Evolutionary conservation across 371 early-diverging fungal species (phyloP).

Genomic region (Basidiobolus heterosporus): DNA sequence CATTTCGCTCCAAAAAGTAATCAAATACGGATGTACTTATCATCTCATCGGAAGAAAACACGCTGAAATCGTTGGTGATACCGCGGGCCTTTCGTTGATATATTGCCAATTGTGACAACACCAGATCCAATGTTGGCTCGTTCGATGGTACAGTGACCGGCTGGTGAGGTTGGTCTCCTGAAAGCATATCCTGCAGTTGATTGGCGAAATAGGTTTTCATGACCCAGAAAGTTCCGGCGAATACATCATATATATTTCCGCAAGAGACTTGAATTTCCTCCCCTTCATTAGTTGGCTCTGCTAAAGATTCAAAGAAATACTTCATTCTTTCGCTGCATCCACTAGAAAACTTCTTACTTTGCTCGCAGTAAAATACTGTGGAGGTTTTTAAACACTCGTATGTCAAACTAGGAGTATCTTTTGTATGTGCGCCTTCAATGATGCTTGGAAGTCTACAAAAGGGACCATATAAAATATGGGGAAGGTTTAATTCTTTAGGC

Average conservation of each 20-base stretch:
- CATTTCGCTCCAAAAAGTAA: slow-evolving; percentile 22
- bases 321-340: slow-evolving; percentile 7
- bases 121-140: not conserved
- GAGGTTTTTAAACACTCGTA: slow-evolving; percentile 21
- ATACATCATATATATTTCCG: not conserved
- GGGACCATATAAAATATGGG: slow-evolving; percentile 22
- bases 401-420: slow-evolving; percentile 10
- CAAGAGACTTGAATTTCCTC: not conserved
- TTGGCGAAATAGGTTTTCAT: slow-evolving; percentile 2
- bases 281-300: slow-evolving; percentile 5
- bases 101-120: not conserved
- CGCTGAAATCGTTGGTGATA: slow-evolving; percentile 2
- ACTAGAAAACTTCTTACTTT: slow-evolving; percentile 4
- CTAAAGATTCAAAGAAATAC: slow-evolving; percentile 22
- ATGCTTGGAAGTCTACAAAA: slow-evolving; percentile 22
- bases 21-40: slow-evolving; percentile 13
- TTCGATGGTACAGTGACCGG: not conserved
- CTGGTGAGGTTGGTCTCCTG: not conserved
- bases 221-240: not conserved
- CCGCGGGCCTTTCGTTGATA: slow-evolving; percentile 3
- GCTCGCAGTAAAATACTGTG: slow-evolving; percentile 17
- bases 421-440: slow-evolving; percentile 11
- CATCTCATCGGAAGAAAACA: slow-evolving; percentile 7
- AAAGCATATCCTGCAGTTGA: not conserved
- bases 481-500: slow-evolving; percentile 17